Evolutionary conservation across 2,329 filamentous ascomycete genomes (phyloP).

Genomic region (Cordyceps javanica): DNA sequence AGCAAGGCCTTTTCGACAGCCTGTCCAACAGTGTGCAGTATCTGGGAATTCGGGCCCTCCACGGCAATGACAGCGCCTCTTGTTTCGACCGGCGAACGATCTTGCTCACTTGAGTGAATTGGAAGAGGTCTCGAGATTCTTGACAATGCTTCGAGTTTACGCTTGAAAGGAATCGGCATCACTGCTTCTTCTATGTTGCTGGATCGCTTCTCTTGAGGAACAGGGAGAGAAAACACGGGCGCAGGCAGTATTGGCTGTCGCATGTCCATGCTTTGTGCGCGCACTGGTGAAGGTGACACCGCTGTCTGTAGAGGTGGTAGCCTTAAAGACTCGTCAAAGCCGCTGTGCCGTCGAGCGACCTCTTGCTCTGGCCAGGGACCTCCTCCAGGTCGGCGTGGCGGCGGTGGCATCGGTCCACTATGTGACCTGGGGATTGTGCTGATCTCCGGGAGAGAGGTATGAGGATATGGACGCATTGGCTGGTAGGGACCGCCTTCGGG

Average conservation of each 20-base stretch:
- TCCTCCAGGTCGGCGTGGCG: slow-evolving; percentile 38
- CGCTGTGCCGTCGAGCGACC: slow-evolving; percentile 36
- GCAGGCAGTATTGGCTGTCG: slow-evolving; percentile 23
- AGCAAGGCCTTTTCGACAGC: slow-evolving; percentile 59
- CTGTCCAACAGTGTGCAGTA: slow-evolving; percentile 51
- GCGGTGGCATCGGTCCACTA: slow-evolving; percentile 46
- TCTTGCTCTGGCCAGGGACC: slow-evolving; percentile 26
- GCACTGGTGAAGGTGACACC: slow-evolving; percentile 25
- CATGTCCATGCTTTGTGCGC: slow-evolving; percentile 20
- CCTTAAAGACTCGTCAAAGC: slow-evolving; percentile 48
- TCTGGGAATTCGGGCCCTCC: slow-evolving; percentile 61
- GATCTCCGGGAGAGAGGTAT: slow-evolving; percentile 24
- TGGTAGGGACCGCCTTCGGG: slow-evolving; percentile 18
- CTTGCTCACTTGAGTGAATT: slow-evolving; percentile 24
- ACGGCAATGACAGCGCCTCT: slow-evolving; percentile 79
- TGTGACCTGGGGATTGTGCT: slow-evolving; percentile 26
- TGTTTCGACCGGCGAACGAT: slow-evolving; percentile 29
- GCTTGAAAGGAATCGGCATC: slow-evolving; percentile 66
- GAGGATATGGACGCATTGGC: slow-evolving; percentile 19
- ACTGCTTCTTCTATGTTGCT: slow-evolving; percentile 60
- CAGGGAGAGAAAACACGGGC: slow-evolving; percentile 21
- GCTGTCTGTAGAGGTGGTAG: slow-evolving; percentile 48
- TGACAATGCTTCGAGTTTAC: slow-evolving; percentile 70
- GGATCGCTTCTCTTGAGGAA: slow-evolving; percentile 27
- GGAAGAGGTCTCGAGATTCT: slow-evolving; percentile 67